Conservation (phyloP, 768 basidiomycete species). For the Coprinopsis marcescibilis region DNA sequence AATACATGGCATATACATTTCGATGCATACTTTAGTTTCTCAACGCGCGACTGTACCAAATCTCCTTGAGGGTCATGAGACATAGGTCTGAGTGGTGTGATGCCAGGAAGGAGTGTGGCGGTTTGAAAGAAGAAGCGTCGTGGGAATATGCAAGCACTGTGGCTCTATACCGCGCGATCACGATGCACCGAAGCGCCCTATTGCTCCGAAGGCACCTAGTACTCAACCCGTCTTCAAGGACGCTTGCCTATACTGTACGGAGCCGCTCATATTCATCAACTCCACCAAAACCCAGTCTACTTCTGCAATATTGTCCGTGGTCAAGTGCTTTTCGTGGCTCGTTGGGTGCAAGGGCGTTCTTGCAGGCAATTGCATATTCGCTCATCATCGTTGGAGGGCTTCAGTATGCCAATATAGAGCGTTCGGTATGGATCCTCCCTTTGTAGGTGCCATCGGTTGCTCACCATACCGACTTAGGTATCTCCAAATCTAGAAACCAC, state of each 20-base stretch:
- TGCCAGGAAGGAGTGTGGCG: neutral
- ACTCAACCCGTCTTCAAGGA: neutral
- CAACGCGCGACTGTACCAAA: slow-evolving; percentile 39
- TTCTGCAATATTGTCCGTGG: slow-evolving; percentile 34
- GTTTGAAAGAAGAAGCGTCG: slow-evolving; percentile 5
- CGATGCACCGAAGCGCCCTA: slow-evolving; percentile 6
- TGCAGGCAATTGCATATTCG: slow-evolving; percentile 34
- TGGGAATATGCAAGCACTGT: slow-evolving; percentile 8
- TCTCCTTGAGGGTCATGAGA: slow-evolving; percentile 17
- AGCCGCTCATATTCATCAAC: slow-evolving; percentile 7
- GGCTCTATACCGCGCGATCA: slow-evolving; percentile 8
- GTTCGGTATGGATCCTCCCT: too few relatives aligned
- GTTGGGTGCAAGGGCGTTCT: slow-evolving; percentile 22
- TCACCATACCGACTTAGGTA: neutral
- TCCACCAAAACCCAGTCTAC: neutral
- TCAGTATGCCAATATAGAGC: slow-evolving; percentile 21
- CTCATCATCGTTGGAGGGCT: slow-evolving; percentile 26
- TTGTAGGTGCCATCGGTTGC: too few relatives aligned
- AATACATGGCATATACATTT: neutral
- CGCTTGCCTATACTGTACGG: neutral
- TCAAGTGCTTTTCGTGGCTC: slow-evolving; percentile 32
- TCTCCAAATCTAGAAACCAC: slow-evolving; percentile 8
- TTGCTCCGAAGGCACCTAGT: too few relatives aligned
- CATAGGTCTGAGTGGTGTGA: neutral
- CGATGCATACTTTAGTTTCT: slow-evolving; percentile 37